These are phyloP conservation scores for Dioszegia aurantiaca DNA, from an alignment of 768 basidiomycete species.

Conservation along the genomic window DNA sequence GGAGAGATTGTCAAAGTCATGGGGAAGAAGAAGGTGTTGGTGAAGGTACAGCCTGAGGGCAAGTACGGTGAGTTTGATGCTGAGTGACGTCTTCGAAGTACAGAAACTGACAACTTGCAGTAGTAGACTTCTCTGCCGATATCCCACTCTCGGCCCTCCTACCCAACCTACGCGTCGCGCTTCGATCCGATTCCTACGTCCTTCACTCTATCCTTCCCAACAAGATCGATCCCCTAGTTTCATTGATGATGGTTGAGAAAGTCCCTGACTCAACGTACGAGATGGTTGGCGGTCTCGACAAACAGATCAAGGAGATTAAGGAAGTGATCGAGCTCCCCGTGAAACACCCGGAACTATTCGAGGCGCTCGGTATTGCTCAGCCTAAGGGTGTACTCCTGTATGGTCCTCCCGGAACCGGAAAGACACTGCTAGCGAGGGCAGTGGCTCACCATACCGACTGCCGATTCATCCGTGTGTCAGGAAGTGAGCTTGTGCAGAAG, in stretches of 20 bases:
- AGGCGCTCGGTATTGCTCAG: conserved; percentile 91
- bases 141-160: conserved; percentile 77
- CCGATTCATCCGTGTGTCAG: conserved; percentile 92
- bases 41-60: conserved; percentile 97
- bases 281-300: conserved; percentile 98
- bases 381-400: conserved; percentile 95
- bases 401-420: conserved; percentile 93
- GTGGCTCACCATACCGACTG: conserved; percentile 98
- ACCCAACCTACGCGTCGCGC: conserved; percentile 83
- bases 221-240: conserved; percentile 97
- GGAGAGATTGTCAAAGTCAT: conserved; percentile 97
- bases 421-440: conserved; percentile 89
- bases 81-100: not conserved
- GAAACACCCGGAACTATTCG: conserved; percentile 95
- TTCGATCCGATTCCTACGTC: conserved; percentile 92
- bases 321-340: conserved; percentile 98
- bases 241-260: conserved; percentile 99
- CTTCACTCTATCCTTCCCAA: conserved; percentile 95
- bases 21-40: conserved; percentile 98
- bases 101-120: conserved; percentile 53
- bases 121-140: conserved; percentile 87
- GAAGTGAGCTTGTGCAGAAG: conserved; percentile 93
- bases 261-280: conserved; percentile 99
- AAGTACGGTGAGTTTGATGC: conserved; percentile 81
- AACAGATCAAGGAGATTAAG: conserved; percentile 97